Evolutionary conservation across 345 rosid species (phyloP).

Genomic region (Mallotus nudiflorus): DNA sequence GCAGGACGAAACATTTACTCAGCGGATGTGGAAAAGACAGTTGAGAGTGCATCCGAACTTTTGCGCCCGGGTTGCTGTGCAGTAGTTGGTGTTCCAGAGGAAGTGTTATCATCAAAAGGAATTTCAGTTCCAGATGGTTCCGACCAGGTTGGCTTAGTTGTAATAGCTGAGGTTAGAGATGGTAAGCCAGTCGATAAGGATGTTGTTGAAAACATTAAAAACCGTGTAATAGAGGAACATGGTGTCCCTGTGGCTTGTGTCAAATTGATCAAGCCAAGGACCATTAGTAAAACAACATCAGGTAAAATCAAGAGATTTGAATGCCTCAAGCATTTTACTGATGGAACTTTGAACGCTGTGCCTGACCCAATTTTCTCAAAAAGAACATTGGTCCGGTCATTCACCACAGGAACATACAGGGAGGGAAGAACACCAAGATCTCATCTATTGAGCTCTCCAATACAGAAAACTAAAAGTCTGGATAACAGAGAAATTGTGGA

Average conservation of each 20-base stretch:
- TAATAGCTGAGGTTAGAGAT: slow-evolving; percentile 66
- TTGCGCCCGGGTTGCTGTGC: slow-evolving; percentile 72
- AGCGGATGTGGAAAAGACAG: slow-evolving; percentile 68
- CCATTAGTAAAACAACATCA: slow-evolving; percentile 64
- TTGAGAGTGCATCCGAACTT: slow-evolving; percentile 55
- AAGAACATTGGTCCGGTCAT: slow-evolving; percentile 39
- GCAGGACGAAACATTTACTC: slow-evolving; percentile 73
- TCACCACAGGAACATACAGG: slow-evolving; percentile 49
- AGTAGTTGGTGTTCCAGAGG: slow-evolving; percentile 68
- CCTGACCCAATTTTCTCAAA: slow-evolving; percentile 42
- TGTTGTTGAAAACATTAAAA: slow-evolving; percentile 40
- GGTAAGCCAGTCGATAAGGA: slow-evolving; percentile 43
- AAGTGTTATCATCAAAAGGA: slow-evolving; percentile 57
- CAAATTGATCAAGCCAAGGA: slow-evolving; percentile 58
- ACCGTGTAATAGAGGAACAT: slow-evolving; percentile 59
- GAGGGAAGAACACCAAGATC: slow-evolving; percentile 49
- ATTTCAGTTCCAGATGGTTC: slow-evolving; percentile 51
- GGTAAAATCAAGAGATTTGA: slow-evolving; percentile 79
- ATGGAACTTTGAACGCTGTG: slow-evolving; percentile 44
- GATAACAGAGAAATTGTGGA: slow-evolving; percentile 47
- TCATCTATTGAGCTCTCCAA: slow-evolving; percentile 31
- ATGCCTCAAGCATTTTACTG: slow-evolving; percentile 58
- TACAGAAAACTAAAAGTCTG: slow-evolving; percentile 24
- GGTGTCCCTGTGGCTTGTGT: slow-evolving; percentile 53
- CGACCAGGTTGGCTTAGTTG: slow-evolving; percentile 65